Evolutionary conservation across 257 asterid species (phyloP), one percentile per base, ranked within the genome.

Genomic region (Solanum medicagineum): DNA sequence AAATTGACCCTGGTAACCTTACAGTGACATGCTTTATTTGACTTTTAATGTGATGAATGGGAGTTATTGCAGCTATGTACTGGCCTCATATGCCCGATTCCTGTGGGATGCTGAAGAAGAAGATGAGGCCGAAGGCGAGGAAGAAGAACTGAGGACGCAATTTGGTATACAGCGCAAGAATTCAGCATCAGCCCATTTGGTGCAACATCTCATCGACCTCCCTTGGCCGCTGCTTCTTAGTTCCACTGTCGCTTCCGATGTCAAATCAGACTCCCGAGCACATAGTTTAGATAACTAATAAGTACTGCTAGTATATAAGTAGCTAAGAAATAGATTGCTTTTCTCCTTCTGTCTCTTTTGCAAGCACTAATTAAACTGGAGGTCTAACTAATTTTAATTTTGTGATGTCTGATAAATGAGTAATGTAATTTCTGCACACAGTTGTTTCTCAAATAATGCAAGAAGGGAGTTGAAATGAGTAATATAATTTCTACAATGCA

Each of bases 61-160:
- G 26, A 24, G 44, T 53, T 16, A 53, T 26, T 85, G 89, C 92
- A 96, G 98, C 83, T 93, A 84, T 57, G 94, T 96, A 66, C 87
- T 91, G 85, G 98, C 97, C 83, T 94, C 99, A 2, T 96, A 94
- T 85, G 99, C 99, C 83, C 92, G 94, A 11, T 96, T 96, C 90
- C 83, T 93, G 57, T 96, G 99, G 99, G 97, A 93, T 36, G 93
- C 90, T 5, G 96, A 93, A 62, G 97, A 90, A 1, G 97, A 91
- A 0, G 90, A 87, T 0, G 89, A 87, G 22, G 88, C 84, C 1
- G 92, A 86, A 19, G 55, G 19, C 7, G 32, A 71, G 82, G 17
- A 85, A 70, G 44, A 90, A 9, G 91, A 89, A 56, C 87, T 86
- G 4, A 88, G 88, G 69, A 74, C 65, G 62, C 89, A 88, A 36